Evolutionary conservation across 148 eudicot species (phyloP).

Genomic region (Fagopyrum esculentum): DNA sequence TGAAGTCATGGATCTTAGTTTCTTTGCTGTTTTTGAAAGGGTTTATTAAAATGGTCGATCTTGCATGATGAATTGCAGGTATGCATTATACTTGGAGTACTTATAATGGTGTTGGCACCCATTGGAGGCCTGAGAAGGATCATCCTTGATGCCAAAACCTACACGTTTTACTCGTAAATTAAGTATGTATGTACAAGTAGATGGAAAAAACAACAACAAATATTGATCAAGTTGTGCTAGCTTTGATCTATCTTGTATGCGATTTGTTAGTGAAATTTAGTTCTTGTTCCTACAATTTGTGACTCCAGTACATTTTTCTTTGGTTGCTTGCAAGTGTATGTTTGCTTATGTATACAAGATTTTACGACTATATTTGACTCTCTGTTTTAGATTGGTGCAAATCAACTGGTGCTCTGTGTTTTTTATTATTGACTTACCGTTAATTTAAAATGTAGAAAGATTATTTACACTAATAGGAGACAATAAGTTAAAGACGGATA

Average conservation of each 20-base stretch:
- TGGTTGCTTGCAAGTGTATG: too few species aligned
- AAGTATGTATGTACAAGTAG: neutral
- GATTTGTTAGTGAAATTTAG: neutral
- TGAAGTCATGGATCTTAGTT: too few species aligned
- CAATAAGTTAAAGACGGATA: too few species aligned
- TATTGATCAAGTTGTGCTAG: neutral
- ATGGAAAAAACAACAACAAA: neutral
- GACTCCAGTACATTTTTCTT: too few species aligned
- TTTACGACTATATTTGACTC: too few species aligned
- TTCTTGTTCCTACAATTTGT: neutral
- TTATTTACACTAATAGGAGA: too few species aligned
- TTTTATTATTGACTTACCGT: too few species aligned
- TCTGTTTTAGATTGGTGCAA: too few species aligned
- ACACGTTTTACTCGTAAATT: neutral
- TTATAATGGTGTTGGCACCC: conserved; percentile 10
- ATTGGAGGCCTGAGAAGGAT: conserved; percentile 11
- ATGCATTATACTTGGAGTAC: conserved; percentile 4
- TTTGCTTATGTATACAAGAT: too few species aligned
- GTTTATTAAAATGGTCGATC: neutral
- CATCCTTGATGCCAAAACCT: conserved; percentile 5
- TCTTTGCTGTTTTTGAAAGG: neutral
- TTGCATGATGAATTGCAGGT: neutral
- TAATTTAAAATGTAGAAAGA: too few species aligned
- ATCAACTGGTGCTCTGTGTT: too few species aligned
- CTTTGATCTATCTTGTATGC: neutral